A percentile compares a stretch with the other conserved stretches of the same genome.
phyloP scores from a whole-genome alignment of 805 yeast genomes.

The Nakazawaea peltata region DNA sequence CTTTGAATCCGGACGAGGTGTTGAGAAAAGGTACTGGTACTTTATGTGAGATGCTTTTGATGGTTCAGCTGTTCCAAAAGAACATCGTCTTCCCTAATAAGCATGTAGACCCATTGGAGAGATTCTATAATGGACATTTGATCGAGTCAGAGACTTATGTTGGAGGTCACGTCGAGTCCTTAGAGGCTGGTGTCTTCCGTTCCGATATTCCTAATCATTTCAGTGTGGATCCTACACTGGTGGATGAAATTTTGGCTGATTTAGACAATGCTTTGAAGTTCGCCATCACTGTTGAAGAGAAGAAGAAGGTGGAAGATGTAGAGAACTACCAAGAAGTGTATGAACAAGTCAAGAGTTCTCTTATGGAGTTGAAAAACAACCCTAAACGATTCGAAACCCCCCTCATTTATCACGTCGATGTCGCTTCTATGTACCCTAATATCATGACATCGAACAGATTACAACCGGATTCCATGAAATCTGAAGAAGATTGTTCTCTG shows the following conservation, averaged over 20 bases:
- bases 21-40: slow-evolving; percentile 98
- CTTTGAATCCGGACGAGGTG: slow-evolving; percentile 94
- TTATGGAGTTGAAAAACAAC: slow-evolving; percentile 50
- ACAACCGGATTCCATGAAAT: slow-evolving; percentile 96
- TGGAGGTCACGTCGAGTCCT: slow-evolving; percentile 97
- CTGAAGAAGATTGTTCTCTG: slow-evolving; percentile 92
- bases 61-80: slow-evolving; percentile 88
- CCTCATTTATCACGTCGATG: slow-evolving; percentile 93
- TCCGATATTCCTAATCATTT: slow-evolving; percentile 77
- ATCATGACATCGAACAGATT: slow-evolving; percentile 96
- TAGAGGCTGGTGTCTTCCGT: slow-evolving; percentile 97
- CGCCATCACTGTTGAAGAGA: slow-evolving; percentile 75
- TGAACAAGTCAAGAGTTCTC: slow-evolving; percentile 41
- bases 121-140: slow-evolving; percentile 91
- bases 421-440: slow-evolving; percentile 98
- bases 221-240: slow-evolving; percentile 69
- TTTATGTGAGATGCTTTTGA: slow-evolving; percentile 91
- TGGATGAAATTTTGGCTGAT: slow-evolving; percentile 71
- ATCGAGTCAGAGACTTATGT: slow-evolving; percentile 95
- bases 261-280: slow-evolving; percentile 73
- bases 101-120: slow-evolving; percentile 87
- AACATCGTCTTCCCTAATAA: slow-evolving; percentile 84
- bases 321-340: slow-evolving; percentile 73
- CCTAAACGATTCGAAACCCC: slow-evolving; percentile 75
- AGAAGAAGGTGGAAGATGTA: slow-evolving; percentile 66